Evolutionary conservation across 1,284 basidiomycete species (phyloP), one percentile per base, ranked within the genome.

Genomic region (Trametes polyzona): DNA sequence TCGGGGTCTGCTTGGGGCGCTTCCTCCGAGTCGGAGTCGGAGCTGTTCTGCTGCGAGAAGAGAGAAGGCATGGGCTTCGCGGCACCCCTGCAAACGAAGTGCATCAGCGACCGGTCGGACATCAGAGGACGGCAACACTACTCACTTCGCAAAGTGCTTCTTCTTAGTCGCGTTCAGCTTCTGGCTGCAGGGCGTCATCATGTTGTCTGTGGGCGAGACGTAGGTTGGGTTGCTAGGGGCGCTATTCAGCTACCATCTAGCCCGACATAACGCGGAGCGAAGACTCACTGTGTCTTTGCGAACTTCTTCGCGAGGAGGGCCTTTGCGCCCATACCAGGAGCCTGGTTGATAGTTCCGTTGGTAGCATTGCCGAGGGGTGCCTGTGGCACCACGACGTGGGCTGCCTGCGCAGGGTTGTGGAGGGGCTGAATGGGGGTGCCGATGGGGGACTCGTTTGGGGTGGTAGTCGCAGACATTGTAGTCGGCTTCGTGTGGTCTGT

Each of bases 111-210:
- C 19, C 21, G 11, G 35, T 10, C 2, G 17, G 21, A 26, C 11
- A 26, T 30, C 1, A 9, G 26, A 33, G 2, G 19, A 24, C 30
- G 43, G 12, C 19, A 14, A 36, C 3, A 19, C 24, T 30, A 59
- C 90, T 47, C 64, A 96, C 95, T 93, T 96, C 50, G 75, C 78
- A 69, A 96, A 97, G 67, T 93, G 92, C 74, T 94, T 94, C 82
- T 95, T 94, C 82, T 88, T 95, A 3, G 90, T 89, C 19, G 90
- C 89, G 50, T 80, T 88, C 52, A 97, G 83, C 74, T 96, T 97
- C 75, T 93, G 88, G 5, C 93, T 91, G 71, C 87, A 87, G 1
- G 95, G 95, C 4, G 94, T 96, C 81, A 96, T 86, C 73, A 97
- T 80, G 68, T 91, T 92, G 73, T 98, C 95, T 9, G 95, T 96